phyloP scores from a whole-genome alignment of 2,329 filamentous ascomycete genomes.

The Ophidiomyces ophidiicola region DNA sequence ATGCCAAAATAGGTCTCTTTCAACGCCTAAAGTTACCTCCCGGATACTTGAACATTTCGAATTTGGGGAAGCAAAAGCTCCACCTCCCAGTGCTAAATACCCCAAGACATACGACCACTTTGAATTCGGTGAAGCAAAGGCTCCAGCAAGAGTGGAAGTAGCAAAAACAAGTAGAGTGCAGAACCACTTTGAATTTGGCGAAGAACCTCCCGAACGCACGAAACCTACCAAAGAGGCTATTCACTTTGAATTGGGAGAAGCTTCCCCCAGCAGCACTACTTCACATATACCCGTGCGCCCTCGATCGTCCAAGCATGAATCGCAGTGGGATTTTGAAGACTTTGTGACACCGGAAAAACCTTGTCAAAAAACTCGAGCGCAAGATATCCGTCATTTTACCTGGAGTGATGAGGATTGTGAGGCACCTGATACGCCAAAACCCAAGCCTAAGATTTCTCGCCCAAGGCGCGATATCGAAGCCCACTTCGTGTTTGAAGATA shows the following conservation, averaged over 20 bases:
- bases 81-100: conserved; percentile 15
- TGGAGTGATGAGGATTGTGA: conserved; percentile 59
- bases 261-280: not conserved
- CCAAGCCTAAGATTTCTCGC: conserved; percentile 48
- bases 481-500: conserved; percentile 76
- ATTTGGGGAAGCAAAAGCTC: conserved; percentile 43
- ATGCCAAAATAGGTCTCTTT: conserved; percentile 41
- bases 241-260: conserved; percentile 38
- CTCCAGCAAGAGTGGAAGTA: not conserved
- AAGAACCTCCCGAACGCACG: conserved; percentile 13
- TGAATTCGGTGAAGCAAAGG: conserved; percentile 2
- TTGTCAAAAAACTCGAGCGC: conserved; percentile 48
- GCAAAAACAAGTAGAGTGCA: conserved; percentile 1
- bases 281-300: conserved; percentile 8
- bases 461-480: conserved; percentile 66
- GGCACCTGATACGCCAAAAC: conserved; percentile 28
- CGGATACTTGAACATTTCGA: conserved; percentile 80
- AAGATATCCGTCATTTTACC: conserved; percentile 61
- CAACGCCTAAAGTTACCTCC: conserved; percentile 51
- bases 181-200: conserved; percentile 12
- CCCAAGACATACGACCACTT: conserved; percentile 1
- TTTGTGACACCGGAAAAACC: conserved; percentile 73
- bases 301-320: conserved; percentile 38
- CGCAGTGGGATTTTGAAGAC: conserved; percentile 80
- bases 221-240: conserved; percentile 52